Evolutionary conservation across 768 basidiomycete genomes (phyloP).

Genomic region (Auricularia sp.): DNA sequence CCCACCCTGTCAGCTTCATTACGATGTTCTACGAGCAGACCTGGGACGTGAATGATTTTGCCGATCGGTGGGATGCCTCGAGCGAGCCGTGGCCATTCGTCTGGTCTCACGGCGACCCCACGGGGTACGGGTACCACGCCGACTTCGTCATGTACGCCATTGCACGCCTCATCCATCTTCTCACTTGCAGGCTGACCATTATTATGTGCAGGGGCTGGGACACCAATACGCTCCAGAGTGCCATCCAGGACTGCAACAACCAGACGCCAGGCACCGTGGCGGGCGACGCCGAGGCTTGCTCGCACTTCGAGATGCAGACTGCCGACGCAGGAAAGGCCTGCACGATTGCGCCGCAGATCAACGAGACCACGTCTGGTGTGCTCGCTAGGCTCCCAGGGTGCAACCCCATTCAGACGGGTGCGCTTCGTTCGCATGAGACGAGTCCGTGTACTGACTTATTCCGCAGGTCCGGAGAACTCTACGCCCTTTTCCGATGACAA

Average conservation of each 20-base stretch:
- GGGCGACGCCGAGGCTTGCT: neutral
- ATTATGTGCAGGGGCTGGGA: neutral
- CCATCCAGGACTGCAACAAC: neutral
- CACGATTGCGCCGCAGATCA: neutral
- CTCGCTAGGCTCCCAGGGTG: neutral
- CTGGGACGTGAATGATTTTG: neutral
- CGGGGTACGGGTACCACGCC: neutral
- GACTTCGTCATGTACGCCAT: neutral
- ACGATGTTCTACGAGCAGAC: conserved; percentile 1
- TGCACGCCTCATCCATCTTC: too few relatives aligned
- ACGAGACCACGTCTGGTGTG: neutral
- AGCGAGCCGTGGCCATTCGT: neutral
- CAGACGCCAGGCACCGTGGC: neutral
- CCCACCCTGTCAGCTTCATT: neutral
- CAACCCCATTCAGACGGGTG: neutral
- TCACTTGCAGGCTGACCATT: neutral
- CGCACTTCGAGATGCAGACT: neutral
- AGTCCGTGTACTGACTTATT: neutral
- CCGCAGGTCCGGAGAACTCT: neutral
- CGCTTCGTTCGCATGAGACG: neutral
- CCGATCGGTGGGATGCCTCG: neutral
- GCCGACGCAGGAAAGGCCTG: neutral
- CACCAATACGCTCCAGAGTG: neutral
- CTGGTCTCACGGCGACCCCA: neutral
- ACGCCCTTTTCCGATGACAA: neutral